These are phyloP conservation scores for Aphanomyces stellatus DNA, from an alignment of 352 stramenopile genomes.

Conservation along the genomic window DNA sequence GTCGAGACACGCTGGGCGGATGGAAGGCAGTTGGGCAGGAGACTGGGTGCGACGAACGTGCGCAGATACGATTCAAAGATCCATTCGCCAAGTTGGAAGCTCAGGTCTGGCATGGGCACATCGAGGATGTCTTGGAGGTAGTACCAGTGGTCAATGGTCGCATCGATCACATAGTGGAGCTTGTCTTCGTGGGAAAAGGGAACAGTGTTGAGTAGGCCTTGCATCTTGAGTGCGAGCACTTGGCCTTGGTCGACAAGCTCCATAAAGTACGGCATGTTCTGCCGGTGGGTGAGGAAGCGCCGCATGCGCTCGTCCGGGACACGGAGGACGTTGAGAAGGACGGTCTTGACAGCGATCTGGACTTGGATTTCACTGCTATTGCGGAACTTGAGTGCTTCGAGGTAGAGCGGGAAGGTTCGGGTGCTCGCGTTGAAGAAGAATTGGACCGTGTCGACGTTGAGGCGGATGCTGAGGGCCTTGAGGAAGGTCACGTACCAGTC, in stretches of 20 bases:
- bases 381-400: slow-evolving; percentile 57
- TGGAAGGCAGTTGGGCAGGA: slow-evolving; percentile 53
- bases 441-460: slow-evolving; percentile 85
- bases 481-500: slow-evolving; percentile 86
- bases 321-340: slow-evolving; percentile 77
- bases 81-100: slow-evolving; percentile 66
- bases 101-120: slow-evolving; percentile 73
- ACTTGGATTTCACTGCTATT: slow-evolving; percentile 75
- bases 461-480: slow-evolving; percentile 73
- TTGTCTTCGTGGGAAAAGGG: slow-evolving; percentile 49
- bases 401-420: slow-evolving; percentile 58
- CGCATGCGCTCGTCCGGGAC: slow-evolving; percentile 70
- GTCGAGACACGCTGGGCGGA: slow-evolving; percentile 69
- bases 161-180: slow-evolving; percentile 68
- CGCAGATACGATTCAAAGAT: slow-evolving; percentile 66
- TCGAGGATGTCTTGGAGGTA: slow-evolving; percentile 80
- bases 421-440: slow-evolving; percentile 64
- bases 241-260: slow-evolving; percentile 70
- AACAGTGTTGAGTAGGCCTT: slow-evolving; percentile 52
- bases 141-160: slow-evolving; percentile 78
- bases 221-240: slow-evolving; percentile 64
- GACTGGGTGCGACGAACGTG: slow-evolving; percentile 51
- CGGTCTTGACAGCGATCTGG: slow-evolving; percentile 79
- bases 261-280: slow-evolving; percentile 71
- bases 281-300: slow-evolving; percentile 58